Base-by-base conservation (phyloP, 345 rosid genomes). In the Cardamine occulta region DNA sequence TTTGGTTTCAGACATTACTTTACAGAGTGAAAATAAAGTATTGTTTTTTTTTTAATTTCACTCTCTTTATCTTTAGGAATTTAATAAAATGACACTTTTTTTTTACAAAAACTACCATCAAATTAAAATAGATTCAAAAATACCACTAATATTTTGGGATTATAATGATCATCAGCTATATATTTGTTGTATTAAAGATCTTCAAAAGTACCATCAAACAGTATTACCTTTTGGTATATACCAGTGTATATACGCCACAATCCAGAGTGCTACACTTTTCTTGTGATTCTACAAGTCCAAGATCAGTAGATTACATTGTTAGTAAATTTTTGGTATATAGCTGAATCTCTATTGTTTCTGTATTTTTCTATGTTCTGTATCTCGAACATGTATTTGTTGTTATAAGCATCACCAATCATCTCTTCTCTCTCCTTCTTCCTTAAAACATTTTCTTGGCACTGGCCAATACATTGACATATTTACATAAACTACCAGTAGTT, bases 381-480 rank as follows among this genome's bases (percentile, higher is more conserved):
- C 4, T 86, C 84, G 65, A 86, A 89, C 96, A 92, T 89, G 81
- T 90, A 83, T 67, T 80, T 95, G 75, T 35, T 35, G 39, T 87
- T 88, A 66, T 95, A 92, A 2, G 89, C 91, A 82, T 90, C 93
- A 65, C 90, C 97, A 13, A 92, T 85, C 34, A 90, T 85, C 54
- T 86, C 75, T 73, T 90, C 93, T 64, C 97, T 86, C 63, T 74
- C 86, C 81, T 90, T 95, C 83, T 95, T 94, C 83, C 91, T 86
- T 70, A 86, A 19, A 19, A 80, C 97, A 92, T 92, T 82, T 86
- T 90, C 85, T 95, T 92, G 31, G 93, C 96, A 74, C 80, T 86
- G 11, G 97, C 93, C 84, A 95, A 81, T 79, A 90, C 48, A 14
- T 44, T 44, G 48, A 44, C 17, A 44, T 14, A 44, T 14, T 14